phyloP scores from a whole-genome alignment of 345 rosid species.

The Bruguiera sexangula region DNA sequence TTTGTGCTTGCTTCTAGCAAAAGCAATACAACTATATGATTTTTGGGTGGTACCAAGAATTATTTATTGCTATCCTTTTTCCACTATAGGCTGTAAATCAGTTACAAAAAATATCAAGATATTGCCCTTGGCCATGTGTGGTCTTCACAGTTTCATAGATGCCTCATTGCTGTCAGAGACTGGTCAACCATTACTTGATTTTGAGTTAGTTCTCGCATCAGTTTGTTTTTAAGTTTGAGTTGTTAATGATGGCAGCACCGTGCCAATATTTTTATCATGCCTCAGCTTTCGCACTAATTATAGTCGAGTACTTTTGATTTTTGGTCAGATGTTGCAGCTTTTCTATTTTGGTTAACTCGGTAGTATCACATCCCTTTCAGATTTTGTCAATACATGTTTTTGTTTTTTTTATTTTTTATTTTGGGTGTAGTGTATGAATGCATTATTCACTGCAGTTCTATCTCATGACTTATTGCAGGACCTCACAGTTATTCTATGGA shows the following conservation, averaged over 20 bases:
- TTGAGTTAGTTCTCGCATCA: slow-evolving; percentile 53
- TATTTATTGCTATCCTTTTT: slow-evolving; percentile 10
- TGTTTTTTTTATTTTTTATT: not conserved
- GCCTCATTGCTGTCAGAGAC: slow-evolving; percentile 76
- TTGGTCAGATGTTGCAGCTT: not conserved
- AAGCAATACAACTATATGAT: not conserved
- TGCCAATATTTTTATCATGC: not conserved
- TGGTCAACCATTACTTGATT: slow-evolving; percentile 94
- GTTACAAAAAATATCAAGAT: slow-evolving; percentile 80
- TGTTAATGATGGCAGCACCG: not conserved
- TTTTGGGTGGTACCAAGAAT: slow-evolving; percentile 2
- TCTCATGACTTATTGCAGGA: slow-evolving; percentile 45
- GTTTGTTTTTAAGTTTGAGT: not conserved
- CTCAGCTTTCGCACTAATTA: not conserved
- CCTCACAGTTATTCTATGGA: slow-evolving; percentile 73
- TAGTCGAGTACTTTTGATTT: not conserved
- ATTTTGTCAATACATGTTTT: not conserved
- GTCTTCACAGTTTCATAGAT: slow-evolving; percentile 71
- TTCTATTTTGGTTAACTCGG: not conserved
- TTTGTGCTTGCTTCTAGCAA: no score
- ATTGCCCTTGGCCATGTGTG: slow-evolving; percentile 77
- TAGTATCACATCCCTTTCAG: not conserved
- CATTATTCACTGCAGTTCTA: slow-evolving; percentile 8
- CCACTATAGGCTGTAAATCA: slow-evolving; percentile 23
- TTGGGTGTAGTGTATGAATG: not conserved